Percentiles rank a stretch among this genome's conserved stretches.
Evolutionary conservation across 2,329 filamentous ascomycete species (phyloP).

Genomic region (Fusarium sp.): DNA sequence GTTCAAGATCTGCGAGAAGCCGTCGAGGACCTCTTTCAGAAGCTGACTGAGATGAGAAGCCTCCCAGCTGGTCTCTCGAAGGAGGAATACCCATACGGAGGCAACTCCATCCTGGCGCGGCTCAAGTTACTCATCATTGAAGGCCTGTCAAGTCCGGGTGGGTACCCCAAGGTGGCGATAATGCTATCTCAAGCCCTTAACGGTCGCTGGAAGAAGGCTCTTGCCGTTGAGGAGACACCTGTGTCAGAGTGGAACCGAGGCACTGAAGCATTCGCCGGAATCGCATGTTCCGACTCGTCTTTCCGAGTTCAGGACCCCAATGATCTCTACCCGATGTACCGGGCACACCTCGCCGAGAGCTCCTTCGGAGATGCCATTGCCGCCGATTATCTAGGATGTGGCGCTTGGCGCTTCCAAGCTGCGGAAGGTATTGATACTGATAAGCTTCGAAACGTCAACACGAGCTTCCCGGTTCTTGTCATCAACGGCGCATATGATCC

Average conservation of each 20-base stretch:
- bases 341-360: slow-evolving; percentile 19
- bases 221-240: slow-evolving; percentile 1
- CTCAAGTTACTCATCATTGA: slow-evolving; percentile 23
- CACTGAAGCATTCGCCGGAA: slow-evolving; percentile 15
- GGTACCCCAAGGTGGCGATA: slow-evolving; percentile 5
- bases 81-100: slow-evolving; percentile 1
- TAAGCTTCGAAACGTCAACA: slow-evolving; percentile 30
- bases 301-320: slow-evolving; percentile 18
- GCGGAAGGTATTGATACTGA: slow-evolving; percentile 22
- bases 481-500: slow-evolving; percentile 37
- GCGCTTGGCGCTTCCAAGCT: slow-evolving; percentile 27
- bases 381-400: slow-evolving; percentile 8
- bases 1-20: slow-evolving; percentile 16
- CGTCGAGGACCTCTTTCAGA: slow-evolving; percentile 7
- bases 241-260: slow-evolving; percentile 28
- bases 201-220: slow-evolving; percentile 18
- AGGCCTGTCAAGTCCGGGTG: slow-evolving; percentile 1
- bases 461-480: slow-evolving; percentile 28
- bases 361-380: slow-evolving; percentile 26
- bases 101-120: slow-evolving; percentile 15
- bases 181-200: slow-evolving; percentile 4
- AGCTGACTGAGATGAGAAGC: background rate
- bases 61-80: background rate
- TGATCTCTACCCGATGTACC: slow-evolving; percentile 20
- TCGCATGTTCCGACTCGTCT: slow-evolving; percentile 24